Evolutionary conservation across 768 basidiomycete species (phyloP).

Genomic region (Aureoboletus auriporus): DNA sequence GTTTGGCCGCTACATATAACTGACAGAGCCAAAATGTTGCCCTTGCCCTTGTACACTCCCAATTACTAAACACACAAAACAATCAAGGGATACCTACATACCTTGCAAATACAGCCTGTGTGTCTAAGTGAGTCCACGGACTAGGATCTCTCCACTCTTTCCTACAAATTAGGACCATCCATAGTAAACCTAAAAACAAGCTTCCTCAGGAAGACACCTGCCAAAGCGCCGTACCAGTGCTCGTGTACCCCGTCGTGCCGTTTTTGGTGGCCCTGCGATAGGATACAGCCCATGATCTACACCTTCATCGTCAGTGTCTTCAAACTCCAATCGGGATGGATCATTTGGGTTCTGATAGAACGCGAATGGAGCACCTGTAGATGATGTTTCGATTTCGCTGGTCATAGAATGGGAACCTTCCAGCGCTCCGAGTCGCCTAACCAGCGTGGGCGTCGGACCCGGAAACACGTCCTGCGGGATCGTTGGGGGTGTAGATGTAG

Average conservation of each 20-base stretch:
- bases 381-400: not conserved
- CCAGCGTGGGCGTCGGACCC: slow-evolving; percentile 12
- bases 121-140: not conserved
- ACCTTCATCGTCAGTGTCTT: not conserved
- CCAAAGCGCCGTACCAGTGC: slow-evolving; percentile 10
- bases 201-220: slow-evolving; percentile 9
- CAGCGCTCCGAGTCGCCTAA: not conserved
- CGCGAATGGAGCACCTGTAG: not conserved
- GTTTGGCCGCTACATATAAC: slow-evolving; percentile 56
- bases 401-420: not conserved
- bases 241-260: slow-evolving; percentile 2
- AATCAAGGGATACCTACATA: not conserved
- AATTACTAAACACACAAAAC: not conserved
- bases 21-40: slow-evolving; percentile 19
- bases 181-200: slow-evolving; percentile 6
- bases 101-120: not conserved
- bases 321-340: slow-evolving; percentile 18
- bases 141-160: not conserved
- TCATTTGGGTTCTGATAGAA: slow-evolving; percentile 15
- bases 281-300: slow-evolving; percentile 8
- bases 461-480: slow-evolving; percentile 22
- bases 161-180: not conserved
- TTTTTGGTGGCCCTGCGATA: slow-evolving; percentile 3
- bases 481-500: slow-evolving; percentile 1
- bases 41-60: not conserved